Evolutionary conservation across 345 rosid species (phyloP).

Genomic region (Acer negundo): DNA sequence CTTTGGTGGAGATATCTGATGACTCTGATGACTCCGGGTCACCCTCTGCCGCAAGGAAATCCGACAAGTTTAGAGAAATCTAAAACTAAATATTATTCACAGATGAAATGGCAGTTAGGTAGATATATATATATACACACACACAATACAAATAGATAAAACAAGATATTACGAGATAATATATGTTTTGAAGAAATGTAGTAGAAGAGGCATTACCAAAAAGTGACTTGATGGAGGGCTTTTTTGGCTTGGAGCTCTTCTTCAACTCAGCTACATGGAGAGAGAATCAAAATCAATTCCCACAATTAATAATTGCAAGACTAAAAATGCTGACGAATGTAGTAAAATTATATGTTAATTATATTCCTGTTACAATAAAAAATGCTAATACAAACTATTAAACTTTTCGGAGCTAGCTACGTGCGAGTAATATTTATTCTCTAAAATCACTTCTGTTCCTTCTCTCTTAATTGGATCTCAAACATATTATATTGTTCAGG

Average conservation of each 20-base stretch:
- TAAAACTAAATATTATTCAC: too few species aligned
- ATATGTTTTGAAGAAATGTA: background rate
- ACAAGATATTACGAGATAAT: background rate
- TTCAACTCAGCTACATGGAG: conserved; percentile 63
- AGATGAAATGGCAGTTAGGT: conserved; percentile 3
- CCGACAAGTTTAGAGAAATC: background rate
- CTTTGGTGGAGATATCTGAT: conserved; percentile 28
- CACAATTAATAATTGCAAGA: background rate
- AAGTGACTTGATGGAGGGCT: conserved; percentile 76
- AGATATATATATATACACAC: background rate
- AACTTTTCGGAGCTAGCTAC: background rate
- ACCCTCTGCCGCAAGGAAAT: conserved; percentile 40
- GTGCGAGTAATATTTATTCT: background rate
- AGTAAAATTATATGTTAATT: background rate
- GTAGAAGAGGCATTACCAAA: conserved; percentile 48
- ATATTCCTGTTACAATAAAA: background rate
- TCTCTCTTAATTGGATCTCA: background rate
- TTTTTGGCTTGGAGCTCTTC: conserved; percentile 59
- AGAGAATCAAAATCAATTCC: conserved; percentile 9
- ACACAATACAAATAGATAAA: background rate
- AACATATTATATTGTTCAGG: background rate
- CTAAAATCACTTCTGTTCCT: background rate
- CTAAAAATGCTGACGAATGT: background rate
- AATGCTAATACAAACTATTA: background rate
- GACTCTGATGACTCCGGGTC: conserved; percentile 57